Base-by-base conservation (phyloP, 2,329 filamentous ascomycete genomes). In the Alternaria burnsii region DNA sequence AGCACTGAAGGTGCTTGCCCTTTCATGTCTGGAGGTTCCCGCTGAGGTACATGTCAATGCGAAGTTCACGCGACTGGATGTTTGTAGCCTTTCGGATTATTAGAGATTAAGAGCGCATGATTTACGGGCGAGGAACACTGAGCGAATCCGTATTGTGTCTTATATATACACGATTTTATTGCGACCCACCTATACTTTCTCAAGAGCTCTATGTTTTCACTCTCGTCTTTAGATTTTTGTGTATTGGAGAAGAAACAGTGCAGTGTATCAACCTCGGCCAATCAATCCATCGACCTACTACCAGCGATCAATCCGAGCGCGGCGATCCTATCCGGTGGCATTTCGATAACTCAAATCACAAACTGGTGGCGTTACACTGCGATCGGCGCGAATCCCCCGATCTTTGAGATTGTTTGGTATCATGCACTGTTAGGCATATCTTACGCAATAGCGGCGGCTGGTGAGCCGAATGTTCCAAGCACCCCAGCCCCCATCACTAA, bases 1-100 rank as follows among this genome's bases (percentile, higher is more conserved):
- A 28, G 28, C 12, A 38, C 26, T 12, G 44, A 53, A 14, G 56
- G 54, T 1, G 56, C 46, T 3, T 68, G 65, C 48, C 65, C 63
- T 26, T 61, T 68, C 30, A 62, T 65, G 55, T 20, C 55, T 24
- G 47, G 50, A 34, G 40, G 32, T 14, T 54, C 30, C 18, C 36
- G 43, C 10, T 48, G 26, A 55, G 51, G 18, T 12, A n/a, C 1
- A 22, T 26, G 0, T n/a, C 7, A 9, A 5, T 24, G 11, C 30
- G 11, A 6, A 5, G 2, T 1, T 34, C 8, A n/a, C 2, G 32
- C 16, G 3, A 26, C 34, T 3, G 14, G 3, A 18, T 36, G 11
- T 50, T 24, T 2, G n/a, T 2, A 18, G 32, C 1, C 2, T 1
- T 9, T 36, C 14, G 20, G 3, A 26, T 36, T 30, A 36, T 5